phyloP scores from a whole-genome alignment of 441 rosid genomes.

The Oxalis stricta region DNA sequence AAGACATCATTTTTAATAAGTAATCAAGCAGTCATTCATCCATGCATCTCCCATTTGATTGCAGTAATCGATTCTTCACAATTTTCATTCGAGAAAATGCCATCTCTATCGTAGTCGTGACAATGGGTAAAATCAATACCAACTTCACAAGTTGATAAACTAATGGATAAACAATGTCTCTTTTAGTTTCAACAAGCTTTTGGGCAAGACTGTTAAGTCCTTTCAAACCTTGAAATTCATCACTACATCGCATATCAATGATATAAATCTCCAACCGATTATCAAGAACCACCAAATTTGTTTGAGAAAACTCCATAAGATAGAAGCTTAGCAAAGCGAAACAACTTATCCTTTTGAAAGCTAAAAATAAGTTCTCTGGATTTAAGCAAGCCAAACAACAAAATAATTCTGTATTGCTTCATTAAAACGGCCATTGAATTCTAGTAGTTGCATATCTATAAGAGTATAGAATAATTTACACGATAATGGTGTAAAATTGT shows the following conservation, averaged over 20 bases:
- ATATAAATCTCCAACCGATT: not conserved
- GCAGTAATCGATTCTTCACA: not conserved
- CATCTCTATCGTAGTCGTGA: not conserved
- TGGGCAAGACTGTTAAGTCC: not conserved
- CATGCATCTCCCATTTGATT: not conserved
- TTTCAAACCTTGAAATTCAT: not conserved
- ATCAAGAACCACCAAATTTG: not conserved
- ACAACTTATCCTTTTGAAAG: not conserved
- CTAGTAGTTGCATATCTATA: constrained; percentile 2
- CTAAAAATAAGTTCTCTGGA: not conserved
- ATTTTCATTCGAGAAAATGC: not conserved
- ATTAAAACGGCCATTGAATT: not conserved
- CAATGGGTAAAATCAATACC: not conserved
- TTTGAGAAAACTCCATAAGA: not conserved
- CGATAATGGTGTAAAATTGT: not conserved
- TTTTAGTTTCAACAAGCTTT: not conserved
- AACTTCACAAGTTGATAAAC: not conserved
- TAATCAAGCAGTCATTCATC: not conserved
- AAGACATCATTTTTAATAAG: not conserved
- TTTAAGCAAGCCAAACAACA: not conserved
- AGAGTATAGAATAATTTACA: not conserved
- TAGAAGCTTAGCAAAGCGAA: not conserved
- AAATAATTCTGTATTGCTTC: not conserved
- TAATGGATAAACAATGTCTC: not conserved
- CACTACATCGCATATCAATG: not conserved